A percentile compares a stretch with the other conserved stretches of the same genome.
Evolutionary conservation across 2,329 filamentous ascomycete genomes (phyloP).

Genomic region (Cercospora zeina): DNA sequence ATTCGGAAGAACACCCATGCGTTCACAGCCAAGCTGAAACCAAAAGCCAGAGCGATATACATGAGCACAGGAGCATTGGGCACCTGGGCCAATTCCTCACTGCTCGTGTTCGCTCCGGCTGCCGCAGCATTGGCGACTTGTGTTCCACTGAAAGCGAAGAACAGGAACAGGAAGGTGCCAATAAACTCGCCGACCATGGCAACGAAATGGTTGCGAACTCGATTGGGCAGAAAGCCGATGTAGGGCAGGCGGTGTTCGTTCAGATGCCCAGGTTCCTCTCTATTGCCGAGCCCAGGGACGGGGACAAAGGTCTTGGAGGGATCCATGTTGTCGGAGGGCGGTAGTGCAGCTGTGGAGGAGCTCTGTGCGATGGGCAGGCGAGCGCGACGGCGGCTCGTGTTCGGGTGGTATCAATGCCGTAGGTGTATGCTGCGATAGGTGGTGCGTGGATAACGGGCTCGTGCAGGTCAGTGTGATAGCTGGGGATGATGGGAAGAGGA

Average conservation of each 20-base stretch:
- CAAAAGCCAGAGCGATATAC: constrained; percentile 47
- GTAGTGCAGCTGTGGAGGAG: constrained; percentile 14
- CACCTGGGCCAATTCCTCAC: constrained; percentile 26
- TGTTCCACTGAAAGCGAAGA: constrained; percentile 45
- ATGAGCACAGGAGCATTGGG: constrained; percentile 42
- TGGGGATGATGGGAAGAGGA: background rate
- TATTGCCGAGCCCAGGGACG: constrained; percentile 30
- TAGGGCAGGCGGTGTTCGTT: constrained; percentile 43
- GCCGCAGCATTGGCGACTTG: constrained; percentile 45
- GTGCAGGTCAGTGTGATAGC: constrained; percentile 6
- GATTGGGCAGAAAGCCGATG: constrained; percentile 49
- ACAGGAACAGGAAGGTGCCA: constrained; percentile 49
- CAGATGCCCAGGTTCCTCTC: constrained; percentile 20
- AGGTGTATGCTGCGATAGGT: constrained; percentile 7
- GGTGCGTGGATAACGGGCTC: constrained; percentile 5
- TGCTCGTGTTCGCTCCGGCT: constrained; percentile 18
- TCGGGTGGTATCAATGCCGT: constrained; percentile 14
- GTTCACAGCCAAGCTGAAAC: constrained; percentile 48
- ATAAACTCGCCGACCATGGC: constrained; percentile 50
- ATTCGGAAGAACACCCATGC: constrained; percentile 51
- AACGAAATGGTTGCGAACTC: constrained; percentile 46
- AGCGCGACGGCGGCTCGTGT: constrained; percentile 2
- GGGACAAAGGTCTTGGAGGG: constrained; percentile 37
- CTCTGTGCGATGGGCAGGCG: background rate
- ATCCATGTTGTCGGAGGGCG: constrained; percentile 41